Percentiles rank a stretch among this genome's conserved stretches.
phyloP scores from a whole-genome alignment of 352 stramenopile species.

The Phytophthora sp. region DNA sequence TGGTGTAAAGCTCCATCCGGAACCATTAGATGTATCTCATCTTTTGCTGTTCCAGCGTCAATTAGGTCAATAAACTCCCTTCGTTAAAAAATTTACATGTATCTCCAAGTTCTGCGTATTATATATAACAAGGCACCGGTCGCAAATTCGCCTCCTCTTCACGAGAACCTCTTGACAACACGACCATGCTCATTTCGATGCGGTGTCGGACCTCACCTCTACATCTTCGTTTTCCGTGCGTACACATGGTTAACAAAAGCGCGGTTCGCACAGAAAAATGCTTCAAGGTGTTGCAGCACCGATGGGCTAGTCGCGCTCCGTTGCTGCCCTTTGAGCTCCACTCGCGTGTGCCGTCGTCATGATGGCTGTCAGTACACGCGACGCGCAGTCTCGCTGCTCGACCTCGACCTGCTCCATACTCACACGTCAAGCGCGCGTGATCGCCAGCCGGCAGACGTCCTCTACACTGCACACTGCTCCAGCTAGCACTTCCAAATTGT shows the following conservation, averaged over 20 bases:
- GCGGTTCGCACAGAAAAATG: conserved; percentile 26
- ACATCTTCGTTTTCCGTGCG: conserved; percentile 11
- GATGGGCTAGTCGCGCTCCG: not conserved
- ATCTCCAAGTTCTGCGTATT: too few species aligned
- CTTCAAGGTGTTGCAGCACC: conserved; percentile 4
- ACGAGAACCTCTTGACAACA: too few species aligned
- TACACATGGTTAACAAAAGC: conserved; percentile 3
- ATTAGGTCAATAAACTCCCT: too few species aligned
- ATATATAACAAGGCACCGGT: too few species aligned
- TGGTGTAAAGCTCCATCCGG: too few species aligned
- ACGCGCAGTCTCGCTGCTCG: conserved; percentile 3
- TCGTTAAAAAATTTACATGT: too few species aligned
- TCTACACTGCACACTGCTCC: not conserved
- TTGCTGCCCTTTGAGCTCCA: not conserved
- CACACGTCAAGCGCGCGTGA: not conserved
- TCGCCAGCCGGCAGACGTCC: not conserved
- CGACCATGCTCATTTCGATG: too few species aligned
- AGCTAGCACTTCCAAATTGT: not conserved
- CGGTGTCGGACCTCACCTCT: conserved; percentile 9
- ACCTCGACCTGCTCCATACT: not conserved
- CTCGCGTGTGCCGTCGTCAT: not conserved
- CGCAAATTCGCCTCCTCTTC: too few species aligned
- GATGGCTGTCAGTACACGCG: too few species aligned
- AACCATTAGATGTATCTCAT: conserved; percentile 4
- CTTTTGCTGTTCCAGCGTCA: too few species aligned